Evolutionary conservation across 495 filamentous ascomycete genomes (phyloP), one percentile per base, ranked within the genome.

Genomic region (Annulohypoxylon maeteangense): DNA sequence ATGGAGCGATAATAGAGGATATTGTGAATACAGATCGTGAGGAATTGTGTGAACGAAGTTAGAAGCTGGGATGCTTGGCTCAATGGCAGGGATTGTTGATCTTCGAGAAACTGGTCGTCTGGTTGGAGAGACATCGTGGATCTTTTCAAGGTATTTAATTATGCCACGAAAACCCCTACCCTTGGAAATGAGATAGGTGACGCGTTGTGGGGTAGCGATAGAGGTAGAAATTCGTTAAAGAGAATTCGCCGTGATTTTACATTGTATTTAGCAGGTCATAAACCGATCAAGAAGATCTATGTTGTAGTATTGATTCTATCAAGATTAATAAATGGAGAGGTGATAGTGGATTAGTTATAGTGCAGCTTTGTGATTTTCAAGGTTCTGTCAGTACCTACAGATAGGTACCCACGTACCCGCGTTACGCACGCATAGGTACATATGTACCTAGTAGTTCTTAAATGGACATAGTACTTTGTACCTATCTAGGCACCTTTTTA

Each of bases 11-110:
- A 88, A 82, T 92, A 96, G 68, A 99, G 89, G 76, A 98, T 92
- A 73, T 95, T 95, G 83, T 99, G 95, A 76, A 95, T 92, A 70
- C 92, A 90, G 44, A 95, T 90, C 62, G 88, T 92, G 48, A 99
- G 90, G 83, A 98, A 98, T 77, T 88, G 84, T 71, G 85, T 81
- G 78, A 94, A 90, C 31, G 88, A 85, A 34, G 79, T 76, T 23
- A 90, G 81, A 67, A 90, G 84, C 53, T 78, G 73, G 70, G 81
- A 71, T 23, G 80, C 74, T 44, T 79, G 73, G 58, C 71, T 77
- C 16, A 75, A 48, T 48, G 74, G 72, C 56, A 81, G 31, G 57
- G 71, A 74, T 62, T 62, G 58, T 11, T 61, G 74, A 14, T 56
- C 53, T 32, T 71, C 62, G 12, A 25, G 14, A 70, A 51, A 50